phyloP scores from a whole-genome alignment of 1,139 yeast species.

The Blastobotrys illinoisensis region DNA sequence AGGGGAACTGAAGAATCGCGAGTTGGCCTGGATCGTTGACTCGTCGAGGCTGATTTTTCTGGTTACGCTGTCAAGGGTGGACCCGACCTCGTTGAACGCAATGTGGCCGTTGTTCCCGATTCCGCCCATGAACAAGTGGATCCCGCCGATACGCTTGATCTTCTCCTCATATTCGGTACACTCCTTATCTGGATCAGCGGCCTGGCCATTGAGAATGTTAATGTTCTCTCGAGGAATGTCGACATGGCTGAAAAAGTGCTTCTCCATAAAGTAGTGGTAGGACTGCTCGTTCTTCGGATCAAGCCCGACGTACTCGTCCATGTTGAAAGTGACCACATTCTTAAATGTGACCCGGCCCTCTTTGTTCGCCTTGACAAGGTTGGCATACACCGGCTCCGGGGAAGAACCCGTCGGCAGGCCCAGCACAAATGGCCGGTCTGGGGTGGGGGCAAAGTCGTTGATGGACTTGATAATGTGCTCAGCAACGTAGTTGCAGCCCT shows the following conservation, averaged over 20 bases:
- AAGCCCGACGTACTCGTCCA: constrained; percentile 57
- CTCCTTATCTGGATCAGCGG: constrained; percentile 44
- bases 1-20: constrained; percentile 46
- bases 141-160: constrained; percentile 47
- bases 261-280: constrained; percentile 57
- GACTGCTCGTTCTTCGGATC: constrained; percentile 48
- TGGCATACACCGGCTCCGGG: constrained; percentile 53
- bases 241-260: constrained; percentile 54
- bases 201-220: constrained; percentile 51
- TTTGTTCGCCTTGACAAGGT: constrained; percentile 44
- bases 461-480: constrained; percentile 44
- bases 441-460: constrained; percentile 44
- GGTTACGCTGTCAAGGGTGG: constrained; percentile 43
- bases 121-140: constrained; percentile 56
- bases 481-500: constrained; percentile 50
- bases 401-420: constrained; percentile 66
- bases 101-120: constrained; percentile 62
- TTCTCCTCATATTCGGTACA: constrained; percentile 48
- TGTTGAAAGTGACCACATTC: constrained; percentile 56
- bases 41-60: constrained; percentile 47
- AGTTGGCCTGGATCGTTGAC: constrained; percentile 52
- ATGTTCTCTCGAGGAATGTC: constrained; percentile 53
- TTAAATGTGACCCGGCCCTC: constrained; percentile 44
- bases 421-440: constrained; percentile 48
- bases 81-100: constrained; percentile 60